Evolutionary conservation across 2,329 filamentous ascomycete species (phyloP).

Genomic region (Phialemoniopsis sp.): DNA sequence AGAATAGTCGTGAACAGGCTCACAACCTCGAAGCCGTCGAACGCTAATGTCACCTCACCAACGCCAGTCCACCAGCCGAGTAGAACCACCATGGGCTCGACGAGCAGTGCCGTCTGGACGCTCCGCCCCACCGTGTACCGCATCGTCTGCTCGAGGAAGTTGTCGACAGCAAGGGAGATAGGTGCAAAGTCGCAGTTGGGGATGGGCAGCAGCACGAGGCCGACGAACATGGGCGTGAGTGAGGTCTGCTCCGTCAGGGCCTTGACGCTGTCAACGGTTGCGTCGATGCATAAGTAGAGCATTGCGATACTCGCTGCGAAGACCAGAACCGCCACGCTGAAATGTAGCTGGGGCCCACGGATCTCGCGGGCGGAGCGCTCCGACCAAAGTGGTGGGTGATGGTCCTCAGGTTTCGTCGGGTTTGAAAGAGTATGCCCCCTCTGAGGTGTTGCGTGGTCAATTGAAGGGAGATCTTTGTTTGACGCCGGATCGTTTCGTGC

Average conservation of each 20-base stretch:
- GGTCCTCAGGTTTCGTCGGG: too few relatives aligned
- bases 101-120: conserved; percentile 5
- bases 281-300: conserved; percentile 5
- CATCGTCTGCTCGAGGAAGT: conserved; percentile 4
- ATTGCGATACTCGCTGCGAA: conserved; percentile 1
- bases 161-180: conserved; percentile 1
- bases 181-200: conserved; percentile 3
- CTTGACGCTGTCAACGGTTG: conserved; percentile 1
- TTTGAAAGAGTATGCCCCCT: too few relatives aligned
- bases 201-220: conserved; percentile 3
- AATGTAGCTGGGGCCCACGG: conserved; percentile 3
- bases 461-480: too few relatives aligned
- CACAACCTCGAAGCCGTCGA: conserved; percentile 4
- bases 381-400: too few relatives aligned
- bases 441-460: too few relatives aligned
- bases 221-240: conserved; percentile 3
- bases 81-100: conserved; percentile 3
- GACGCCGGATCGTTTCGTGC: too few relatives aligned
- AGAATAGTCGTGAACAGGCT: conserved; percentile 3
- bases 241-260: conserved; percentile 2
- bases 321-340: background rate
- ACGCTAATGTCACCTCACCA: conserved; percentile 1
- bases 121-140: conserved; percentile 1
- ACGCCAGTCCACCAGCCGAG: conserved; percentile 1
- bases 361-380: background rate